phyloP scores from a whole-genome alignment of 139 green algal species.

The Dunaliella primolecta region DNA sequence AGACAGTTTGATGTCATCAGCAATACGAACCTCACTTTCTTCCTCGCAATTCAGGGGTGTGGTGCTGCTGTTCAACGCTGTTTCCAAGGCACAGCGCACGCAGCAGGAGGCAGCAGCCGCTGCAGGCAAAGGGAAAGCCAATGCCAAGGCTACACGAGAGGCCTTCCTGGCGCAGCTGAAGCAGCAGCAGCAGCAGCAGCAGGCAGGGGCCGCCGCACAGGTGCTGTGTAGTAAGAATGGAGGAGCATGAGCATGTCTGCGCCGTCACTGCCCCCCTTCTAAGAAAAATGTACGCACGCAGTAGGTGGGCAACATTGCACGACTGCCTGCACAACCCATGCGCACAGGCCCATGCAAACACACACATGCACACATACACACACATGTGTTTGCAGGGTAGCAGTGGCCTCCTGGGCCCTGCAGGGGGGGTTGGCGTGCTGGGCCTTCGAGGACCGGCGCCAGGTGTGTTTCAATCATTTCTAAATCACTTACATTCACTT shows the following conservation, averaged over 20 bases:
- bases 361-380: background rate
- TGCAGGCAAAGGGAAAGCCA: constrained; percentile 32
- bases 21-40: too few relatives aligned
- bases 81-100: constrained; percentile 75
- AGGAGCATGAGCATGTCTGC: too few relatives aligned
- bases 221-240: too few relatives aligned
- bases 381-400: background rate
- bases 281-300: too few relatives aligned
- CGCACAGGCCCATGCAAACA: background rate
- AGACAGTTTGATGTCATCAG: too few relatives aligned
- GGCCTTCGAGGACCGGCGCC: background rate
- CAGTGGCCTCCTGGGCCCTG: background rate
- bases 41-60: constrained; percentile 19
- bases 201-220: too few relatives aligned
- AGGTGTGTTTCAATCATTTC: too few relatives aligned
- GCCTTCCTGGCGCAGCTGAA: constrained; percentile 72
- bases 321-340: background rate
- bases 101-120: constrained; percentile 50
- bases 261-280: too few relatives aligned
- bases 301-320: too few relatives aligned
- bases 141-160: constrained; percentile 53
- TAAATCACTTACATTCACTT: too few relatives aligned
- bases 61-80: constrained; percentile 81
- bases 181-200: constrained; percentile 9
- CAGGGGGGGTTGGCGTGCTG: constrained; percentile 25